phyloP scores from a whole-genome alignment of 208 protist genomes.

The Trypanosoma cruzi region DNA sequence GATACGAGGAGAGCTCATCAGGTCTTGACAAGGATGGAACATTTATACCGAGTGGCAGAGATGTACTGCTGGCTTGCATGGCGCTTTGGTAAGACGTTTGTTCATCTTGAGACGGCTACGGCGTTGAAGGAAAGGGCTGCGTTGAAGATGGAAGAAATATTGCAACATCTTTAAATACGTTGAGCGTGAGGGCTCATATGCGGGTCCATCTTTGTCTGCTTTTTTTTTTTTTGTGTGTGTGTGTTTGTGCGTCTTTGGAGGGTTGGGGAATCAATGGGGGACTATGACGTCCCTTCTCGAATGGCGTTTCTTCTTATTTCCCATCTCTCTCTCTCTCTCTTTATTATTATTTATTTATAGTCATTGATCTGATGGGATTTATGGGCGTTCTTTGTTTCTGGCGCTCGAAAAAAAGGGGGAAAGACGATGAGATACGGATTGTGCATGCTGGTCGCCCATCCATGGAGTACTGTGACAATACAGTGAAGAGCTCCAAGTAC shows the following conservation, averaged over 20 bases:
- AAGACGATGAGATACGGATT: slow-evolving; percentile 37
- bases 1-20: slow-evolving; percentile 4
- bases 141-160: slow-evolving; percentile 35
- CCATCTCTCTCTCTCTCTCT: slow-evolving; percentile 6
- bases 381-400: slow-evolving; percentile 1
- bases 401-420: slow-evolving; percentile 12
- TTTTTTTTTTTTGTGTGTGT: neutral
- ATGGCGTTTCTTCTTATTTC: neutral
- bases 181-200: neutral
- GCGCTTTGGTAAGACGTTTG: slow-evolving; percentile 80
- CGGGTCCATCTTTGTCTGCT: slow-evolving; percentile 1
- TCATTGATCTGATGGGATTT: slow-evolving; percentile 6
- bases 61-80: slow-evolving; percentile 90
- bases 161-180: slow-evolving; percentile 9
- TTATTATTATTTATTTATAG: slow-evolving; percentile 14
- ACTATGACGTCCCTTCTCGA: too few species aligned
- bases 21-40: slow-evolving; percentile 37
- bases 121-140: slow-evolving; percentile 41
- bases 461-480: slow-evolving; percentile 68
- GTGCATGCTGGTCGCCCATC: slow-evolving; percentile 36
- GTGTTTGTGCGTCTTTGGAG: neutral
- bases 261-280: too few species aligned
- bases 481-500: slow-evolving; percentile 94
- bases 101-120: slow-evolving; percentile 45
- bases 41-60: slow-evolving; percentile 60